Base-by-base conservation (phyloP, 495 filamentous ascomycete species). In the Aspergillus homomorphus region DNA sequence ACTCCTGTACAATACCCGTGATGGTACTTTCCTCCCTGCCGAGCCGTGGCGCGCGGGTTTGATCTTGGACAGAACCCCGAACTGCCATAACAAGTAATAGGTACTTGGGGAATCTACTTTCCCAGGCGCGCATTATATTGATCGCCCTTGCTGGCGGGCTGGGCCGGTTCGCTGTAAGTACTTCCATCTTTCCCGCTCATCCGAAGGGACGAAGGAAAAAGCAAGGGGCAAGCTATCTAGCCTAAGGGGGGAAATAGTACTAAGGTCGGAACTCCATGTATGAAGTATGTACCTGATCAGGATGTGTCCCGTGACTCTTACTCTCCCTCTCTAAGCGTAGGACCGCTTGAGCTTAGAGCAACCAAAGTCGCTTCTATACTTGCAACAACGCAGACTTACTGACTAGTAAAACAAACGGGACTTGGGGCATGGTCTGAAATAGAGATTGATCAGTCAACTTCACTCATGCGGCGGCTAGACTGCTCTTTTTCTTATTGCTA, bases 71-170 rank as follows among this genome's bases (percentile, higher is more conserved):
- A 12, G 33, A 38, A 38, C 2, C 7, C 15, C 33, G 33, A 38
- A 38, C 15, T 38, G 5, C 33, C 33, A 10, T 38, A 38, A 38
- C 33, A 38, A 38, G 33, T 38, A 38, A 38, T 38, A 38, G 33
- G 33, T 38, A 38, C 8, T 12, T 38, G 33, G n/a, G n/a, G 33
- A 38, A 38, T 12, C 12, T 38, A 2, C 33, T 38, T 38, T 38
- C 15, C 33, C 33, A 38, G 33, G 33, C 33, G 33, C 33, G 46
- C 21, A 50, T 50, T 28, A n/a, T 51, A 28, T 28, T 50, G 48
- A 51, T 51, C 45, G 42, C 33, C 58, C 52, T 56, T 58, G 51
- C 51, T 21, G 50, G 56, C 63, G 63, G 63, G 51, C 54, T 61
- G 57, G 63, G 33, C 63, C 63, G 63, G 57, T 53, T 52, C 19